Base-by-base conservation (phyloP, 2,329 filamentous ascomycete genomes). In the Alternaria incomplexa region DNA sequence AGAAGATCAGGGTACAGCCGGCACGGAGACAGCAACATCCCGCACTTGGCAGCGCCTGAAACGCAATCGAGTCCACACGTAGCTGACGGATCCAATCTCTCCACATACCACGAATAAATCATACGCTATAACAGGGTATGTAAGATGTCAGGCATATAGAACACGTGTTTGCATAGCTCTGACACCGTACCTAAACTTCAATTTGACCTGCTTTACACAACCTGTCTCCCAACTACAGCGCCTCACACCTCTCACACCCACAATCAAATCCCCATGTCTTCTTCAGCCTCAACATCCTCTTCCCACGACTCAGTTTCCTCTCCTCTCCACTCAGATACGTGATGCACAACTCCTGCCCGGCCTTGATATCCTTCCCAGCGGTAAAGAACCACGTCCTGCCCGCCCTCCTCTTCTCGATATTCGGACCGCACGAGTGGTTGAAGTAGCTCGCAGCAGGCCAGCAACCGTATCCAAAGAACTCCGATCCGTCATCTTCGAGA, bases 271-370 rank as follows among this genome's bases (percentile, higher is more conserved):
- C 83, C 83, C 83, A 85, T 36, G 78, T 80, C 54, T 75, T 70
- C 62, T 70, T 75, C 70, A 84, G 68, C 48, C 74, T 73, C 60
- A 63, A 56, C 71, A 79, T 79, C 60, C 83, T 74, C 67, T 79
- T 77, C 4, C 60, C 70, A 6, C 79, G 64, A 46, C 68, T 72
- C 73, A 82, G 53, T 46, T 75, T 76, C 66, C 79, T 78, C 70
- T 84, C 83, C 66, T 84, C 83, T 8, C 82, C 82, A 26, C 83
- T 83, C 47, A 85, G 58, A 72, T 85, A 85, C 40, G 79, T 83
- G 63, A 85, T 85, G 59, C 81, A 83, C 65, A 84, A 68, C 70
- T 85, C 78, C 40, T 83, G 80, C 1, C 82, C 82, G 9, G 66
- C 58, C 50, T 57, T 48, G 3, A 85, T 73, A 32, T 81, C 76